Percentiles rank a stretch among this genome's conserved stretches.
Evolutionary conservation across 306 rosid genomes (phyloP).

Genomic region (Inga oerstediana): DNA sequence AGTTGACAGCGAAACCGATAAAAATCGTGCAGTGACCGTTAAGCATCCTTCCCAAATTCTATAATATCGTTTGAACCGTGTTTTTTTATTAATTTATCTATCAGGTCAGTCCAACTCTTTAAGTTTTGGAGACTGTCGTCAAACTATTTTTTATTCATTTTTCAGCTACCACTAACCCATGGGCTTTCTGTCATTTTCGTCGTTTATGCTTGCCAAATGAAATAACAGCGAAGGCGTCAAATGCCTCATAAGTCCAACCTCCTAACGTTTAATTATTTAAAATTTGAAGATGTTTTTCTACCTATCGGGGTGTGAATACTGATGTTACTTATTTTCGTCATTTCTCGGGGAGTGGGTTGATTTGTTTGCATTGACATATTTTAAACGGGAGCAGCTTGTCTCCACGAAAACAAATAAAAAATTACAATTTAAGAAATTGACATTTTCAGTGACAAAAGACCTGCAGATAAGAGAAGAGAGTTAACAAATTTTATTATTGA

Average conservation of each 20-base stretch:
- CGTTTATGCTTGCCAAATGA: neutral
- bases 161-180: neutral
- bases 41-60: slow-evolving; percentile 29
- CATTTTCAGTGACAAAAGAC: neutral
- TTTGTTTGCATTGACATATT: neutral
- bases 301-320: neutral
- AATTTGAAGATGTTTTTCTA: neutral
- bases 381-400: neutral
- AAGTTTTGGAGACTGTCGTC: neutral
- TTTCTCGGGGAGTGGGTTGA: neutral
- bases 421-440: neutral
- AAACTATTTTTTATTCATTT: neutral
- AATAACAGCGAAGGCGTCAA: neutral
- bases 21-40: slow-evolving; percentile 51
- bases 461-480: neutral
- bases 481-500: neutral
- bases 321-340: neutral
- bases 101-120: neutral
- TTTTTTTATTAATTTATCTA: neutral
- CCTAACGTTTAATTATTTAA: neutral
- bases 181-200: neutral
- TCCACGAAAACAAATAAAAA: neutral
- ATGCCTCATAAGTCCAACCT: neutral
- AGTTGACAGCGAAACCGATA: neutral
- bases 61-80: slow-evolving; percentile 29